Evolutionary conservation across 352 stramenopile species (phyloP), one percentile per base, ranked within the genome.

Genomic region (Aphanomyces astaci): DNA sequence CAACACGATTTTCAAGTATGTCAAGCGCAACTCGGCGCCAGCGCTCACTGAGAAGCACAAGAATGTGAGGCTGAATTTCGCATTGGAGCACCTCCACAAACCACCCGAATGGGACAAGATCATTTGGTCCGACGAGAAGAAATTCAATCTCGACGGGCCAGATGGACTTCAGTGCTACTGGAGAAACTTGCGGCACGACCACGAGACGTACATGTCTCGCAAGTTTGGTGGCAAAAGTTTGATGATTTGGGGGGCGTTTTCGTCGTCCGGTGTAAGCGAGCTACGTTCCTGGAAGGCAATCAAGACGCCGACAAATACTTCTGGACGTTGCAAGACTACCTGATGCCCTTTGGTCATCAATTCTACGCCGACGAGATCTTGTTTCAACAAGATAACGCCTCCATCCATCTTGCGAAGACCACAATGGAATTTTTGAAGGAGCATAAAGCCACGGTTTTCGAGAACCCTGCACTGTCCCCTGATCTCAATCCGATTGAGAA

Each of bases 221-320:
- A n/a, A n/a, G n/a, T n/a, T n/a, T n/a, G n/a, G n/a, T n/a, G n/a
- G n/a, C n/a, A n/a, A n/a, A n/a, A n/a, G 54, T 27, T 27, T 48
- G 25, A 63, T 63, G 54, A 27, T 63, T 49, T 63, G 36, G 54
- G 54, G 15, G 30, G 25, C 4, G n/a, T n/a, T n/a, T n/a, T 63
- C 46, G 31, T 22, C 15, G n/a, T 19, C 11, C 30, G 5, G 0
- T 17, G 54, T 4, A 4, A 17, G 13, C 31, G 30, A 63, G 13
- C 27, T 46, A 10, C 54, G 4, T 63, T 63, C 30, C 30, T 63
- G 3, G 54, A 63, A 48, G 54, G 54, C 28, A 46, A 17, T 17
- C 28, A 63, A 2, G 46, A 30, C 11, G 30, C 54, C 11, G 33
- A 48, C 30, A 48, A 45, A n/a, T 45, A 43, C 31, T 48, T 63